These are phyloP conservation scores for Hydnomerulius pinastri DNA, from an alignment of 768 basidiomycete genomes.

Conservation along the genomic window DNA sequence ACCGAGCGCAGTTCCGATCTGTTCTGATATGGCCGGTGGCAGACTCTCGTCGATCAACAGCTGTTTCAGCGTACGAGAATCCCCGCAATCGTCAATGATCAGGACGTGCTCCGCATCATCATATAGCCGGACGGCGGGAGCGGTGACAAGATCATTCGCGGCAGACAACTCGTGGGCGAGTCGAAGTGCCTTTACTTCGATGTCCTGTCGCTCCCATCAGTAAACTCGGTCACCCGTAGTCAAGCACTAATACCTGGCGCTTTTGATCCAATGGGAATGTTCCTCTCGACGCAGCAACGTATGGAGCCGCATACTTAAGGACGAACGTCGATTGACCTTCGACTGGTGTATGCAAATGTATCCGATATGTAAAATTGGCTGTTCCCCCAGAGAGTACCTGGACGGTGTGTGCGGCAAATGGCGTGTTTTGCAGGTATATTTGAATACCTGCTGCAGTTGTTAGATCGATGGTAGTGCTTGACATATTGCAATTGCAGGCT, in stretches of 20 bases:
- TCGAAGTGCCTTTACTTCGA: conserved; percentile 51
- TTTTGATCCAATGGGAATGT: conserved; percentile 40
- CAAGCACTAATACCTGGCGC: conserved; percentile 49
- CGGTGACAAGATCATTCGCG: conserved; percentile 40
- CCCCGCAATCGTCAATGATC: conserved; percentile 66
- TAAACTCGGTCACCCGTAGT: neutral
- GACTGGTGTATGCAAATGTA: conserved; percentile 43
- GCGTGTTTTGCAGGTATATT: conserved; percentile 47
- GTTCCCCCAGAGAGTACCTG: conserved; percentile 50
- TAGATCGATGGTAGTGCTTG: conserved; percentile 23
- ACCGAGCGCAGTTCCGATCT: conserved; percentile 57
- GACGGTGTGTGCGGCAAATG: conserved; percentile 46
- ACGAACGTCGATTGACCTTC: conserved; percentile 49
- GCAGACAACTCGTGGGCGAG: conserved; percentile 40
- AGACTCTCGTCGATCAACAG: conserved; percentile 38
- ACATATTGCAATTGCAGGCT: conserved; percentile 17
- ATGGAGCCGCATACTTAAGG: conserved; percentile 59
- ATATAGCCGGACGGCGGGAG: conserved; percentile 51
- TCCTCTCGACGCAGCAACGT: conserved; percentile 30
- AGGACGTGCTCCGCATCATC: conserved; percentile 52
- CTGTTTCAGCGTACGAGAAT: conserved; percentile 40
- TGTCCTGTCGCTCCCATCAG: conserved; percentile 37
- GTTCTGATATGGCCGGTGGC: conserved; percentile 30
- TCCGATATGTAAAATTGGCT: conserved; percentile 59
- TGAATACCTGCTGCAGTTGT: conserved; percentile 32